Evolutionary conservation across 139 green algal genomes (phyloP).

Genomic region (Coelastrella sp.): DNA sequence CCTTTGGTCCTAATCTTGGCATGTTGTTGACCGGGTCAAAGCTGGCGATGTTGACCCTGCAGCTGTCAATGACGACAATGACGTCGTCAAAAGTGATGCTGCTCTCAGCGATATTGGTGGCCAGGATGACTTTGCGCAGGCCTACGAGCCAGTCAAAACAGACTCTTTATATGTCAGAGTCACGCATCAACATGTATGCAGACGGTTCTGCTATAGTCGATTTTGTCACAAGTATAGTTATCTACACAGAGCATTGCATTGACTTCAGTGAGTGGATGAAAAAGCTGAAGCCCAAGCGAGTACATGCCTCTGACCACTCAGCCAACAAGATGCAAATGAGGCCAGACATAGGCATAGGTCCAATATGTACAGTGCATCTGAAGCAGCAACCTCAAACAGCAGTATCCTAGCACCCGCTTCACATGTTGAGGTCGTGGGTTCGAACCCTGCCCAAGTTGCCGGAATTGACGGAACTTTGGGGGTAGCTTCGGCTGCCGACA

Average conservation of each 20-base stretch:
- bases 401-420: too few species aligned
- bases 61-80: conserved; percentile 61
- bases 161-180: not conserved
- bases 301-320: too few species aligned
- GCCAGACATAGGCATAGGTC: too few species aligned
- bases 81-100: conserved; percentile 74
- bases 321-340: too few species aligned
- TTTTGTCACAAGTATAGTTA: not conserved
- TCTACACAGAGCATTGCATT: not conserved
- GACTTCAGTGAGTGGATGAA: not conserved
- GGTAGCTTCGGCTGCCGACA: too few species aligned
- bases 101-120: conserved; percentile 75
- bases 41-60: conserved; percentile 52
- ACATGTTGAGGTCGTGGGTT: too few species aligned
- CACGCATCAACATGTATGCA: not conserved
- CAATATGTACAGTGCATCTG: too few species aligned
- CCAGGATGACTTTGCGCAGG: conserved; percentile 68
- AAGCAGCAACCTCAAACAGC: too few species aligned
- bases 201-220: not conserved
- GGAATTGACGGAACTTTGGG: not conserved
- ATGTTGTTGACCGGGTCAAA: conserved; percentile 43
- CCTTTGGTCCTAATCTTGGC: conserved; percentile 33
- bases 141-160: conserved; percentile 18
- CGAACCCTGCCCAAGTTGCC: too few species aligned
- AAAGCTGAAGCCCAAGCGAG: not conserved